Evolutionary conservation across 441 rosid species (phyloP).

Genomic region (Corymbia calophylla): DNA sequence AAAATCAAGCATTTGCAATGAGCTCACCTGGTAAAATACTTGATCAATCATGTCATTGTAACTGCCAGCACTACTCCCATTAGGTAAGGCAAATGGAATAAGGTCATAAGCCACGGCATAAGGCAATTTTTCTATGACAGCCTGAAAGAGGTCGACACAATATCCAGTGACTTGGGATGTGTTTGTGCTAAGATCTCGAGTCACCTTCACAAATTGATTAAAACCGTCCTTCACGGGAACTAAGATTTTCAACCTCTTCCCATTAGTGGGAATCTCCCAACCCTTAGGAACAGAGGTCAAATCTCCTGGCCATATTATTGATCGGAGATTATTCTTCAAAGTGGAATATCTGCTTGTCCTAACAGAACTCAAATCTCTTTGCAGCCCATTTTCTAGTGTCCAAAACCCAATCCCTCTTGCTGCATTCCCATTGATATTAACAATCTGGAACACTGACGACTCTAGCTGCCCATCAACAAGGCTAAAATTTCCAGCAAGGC

Average conservation of each 20-base stretch:
- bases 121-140: conserved; percentile 30
- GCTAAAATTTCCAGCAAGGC: conserved; percentile 42
- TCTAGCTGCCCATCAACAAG: conserved; percentile 31
- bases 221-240: conserved; percentile 40
- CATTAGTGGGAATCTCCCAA: conserved; percentile 48
- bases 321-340: conserved; percentile 26
- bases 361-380: conserved; percentile 9
- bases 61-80: conserved; percentile 19
- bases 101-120: conserved; percentile 31
- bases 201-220: conserved; percentile 29
- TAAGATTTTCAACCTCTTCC: conserved; percentile 32
- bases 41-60: conserved; percentile 38
- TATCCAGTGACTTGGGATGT: conserved; percentile 15
- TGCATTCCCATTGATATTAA: conserved; percentile 29
- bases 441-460: conserved; percentile 25
- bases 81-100: conserved; percentile 19
- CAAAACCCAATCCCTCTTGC: conserved; percentile 43
- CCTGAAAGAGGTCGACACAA: conserved; percentile 45
- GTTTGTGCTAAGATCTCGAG: conserved; percentile 19
- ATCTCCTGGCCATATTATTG: conserved; percentile 63
- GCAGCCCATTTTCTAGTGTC: conserved; percentile 36
- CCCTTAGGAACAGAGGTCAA: conserved; percentile 30
- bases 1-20: not conserved
- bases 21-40: conserved; percentile 35
- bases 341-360: conserved; percentile 10